Evolutionary conservation across 306 rosid genomes (phyloP).

Genomic region (Geum urbanum): DNA sequence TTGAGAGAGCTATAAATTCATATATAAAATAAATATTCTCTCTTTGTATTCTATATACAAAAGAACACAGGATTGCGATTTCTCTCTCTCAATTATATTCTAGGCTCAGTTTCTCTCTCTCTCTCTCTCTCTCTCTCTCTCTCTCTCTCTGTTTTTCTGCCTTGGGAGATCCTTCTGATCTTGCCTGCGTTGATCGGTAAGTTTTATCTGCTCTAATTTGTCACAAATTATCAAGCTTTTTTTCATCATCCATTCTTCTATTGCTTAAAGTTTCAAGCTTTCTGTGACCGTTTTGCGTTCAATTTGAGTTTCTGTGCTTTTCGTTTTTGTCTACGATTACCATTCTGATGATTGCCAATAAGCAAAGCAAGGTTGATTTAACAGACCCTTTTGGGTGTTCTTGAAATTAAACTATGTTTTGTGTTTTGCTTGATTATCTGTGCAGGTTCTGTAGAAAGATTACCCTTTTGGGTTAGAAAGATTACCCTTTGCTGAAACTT

Average conservation of each 20-base stretch:
- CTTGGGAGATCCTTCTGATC: constrained; percentile 36
- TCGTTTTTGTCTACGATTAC: background rate
- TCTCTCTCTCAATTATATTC: constrained; percentile 23
- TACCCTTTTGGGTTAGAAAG: constrained; percentile 5
- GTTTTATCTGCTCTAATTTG: constrained; percentile 16
- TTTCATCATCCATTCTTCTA: background rate
- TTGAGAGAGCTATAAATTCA: constrained; percentile 6
- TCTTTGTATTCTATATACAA: background rate
- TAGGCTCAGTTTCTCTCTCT: constrained; percentile 28
- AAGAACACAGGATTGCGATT: constrained; percentile 21
- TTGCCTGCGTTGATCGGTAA: constrained; percentile 32
- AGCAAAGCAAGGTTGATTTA: background rate
- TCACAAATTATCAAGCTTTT: background rate
- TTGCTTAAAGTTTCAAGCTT: constrained; percentile 27
- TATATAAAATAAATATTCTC: constrained; percentile 19
- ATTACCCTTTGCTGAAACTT: constrained; percentile 15
- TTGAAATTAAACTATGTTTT: constrained; percentile 10
- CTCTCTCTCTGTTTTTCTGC: constrained; percentile 20
- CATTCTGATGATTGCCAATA: constrained; percentile 1
- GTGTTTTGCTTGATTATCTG: constrained; percentile 12
- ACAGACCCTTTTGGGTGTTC: background rate
- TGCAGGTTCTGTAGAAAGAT: constrained; percentile 21
- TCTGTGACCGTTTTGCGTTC: constrained; percentile 14
- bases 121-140: constrained; percentile 34
- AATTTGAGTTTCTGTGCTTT: constrained; percentile 6